These are phyloP conservation scores for Cardamine resedifolia DNA, from an alignment of 345 rosid species.

Conservation along the genomic window DNA sequence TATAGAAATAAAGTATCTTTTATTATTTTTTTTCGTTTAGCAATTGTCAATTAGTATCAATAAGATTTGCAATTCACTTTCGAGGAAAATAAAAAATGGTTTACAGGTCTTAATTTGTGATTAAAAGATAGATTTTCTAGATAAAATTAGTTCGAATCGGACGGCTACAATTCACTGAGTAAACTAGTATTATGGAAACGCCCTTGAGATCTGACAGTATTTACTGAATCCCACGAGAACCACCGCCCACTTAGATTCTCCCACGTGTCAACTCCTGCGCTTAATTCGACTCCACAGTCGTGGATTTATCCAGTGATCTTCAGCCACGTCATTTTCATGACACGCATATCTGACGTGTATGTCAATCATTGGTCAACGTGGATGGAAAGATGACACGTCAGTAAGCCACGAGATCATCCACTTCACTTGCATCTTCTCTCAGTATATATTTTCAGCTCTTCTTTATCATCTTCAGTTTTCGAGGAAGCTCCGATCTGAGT, in stretches of 20 bases:
- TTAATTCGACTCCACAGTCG: background rate
- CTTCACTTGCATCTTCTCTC: constrained; percentile 19
- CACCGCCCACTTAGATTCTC: background rate
- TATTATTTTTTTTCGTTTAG: too few relatives aligned
- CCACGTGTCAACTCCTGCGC: constrained; percentile 7
- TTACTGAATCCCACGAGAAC: constrained; percentile 5
- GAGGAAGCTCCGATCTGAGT: constrained; percentile 32
- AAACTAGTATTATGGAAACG: background rate
- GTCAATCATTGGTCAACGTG: constrained; percentile 6
- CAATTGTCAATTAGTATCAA: too few relatives aligned
- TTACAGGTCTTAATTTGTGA: background rate
- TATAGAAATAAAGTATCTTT: too few relatives aligned
- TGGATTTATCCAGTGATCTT: constrained; percentile 35
- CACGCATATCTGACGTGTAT: constrained; percentile 30
- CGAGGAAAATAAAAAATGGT: background rate
- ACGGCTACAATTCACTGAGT: constrained; percentile 16
- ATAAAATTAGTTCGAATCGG: constrained; percentile 22
- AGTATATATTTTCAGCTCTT: constrained; percentile 10
- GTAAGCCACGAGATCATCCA: constrained; percentile 7
- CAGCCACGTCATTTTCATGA: constrained; percentile 49
- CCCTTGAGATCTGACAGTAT: background rate
- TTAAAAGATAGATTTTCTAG: background rate
- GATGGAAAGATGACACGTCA: background rate
- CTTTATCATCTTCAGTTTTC: background rate
- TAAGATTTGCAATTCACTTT: too few relatives aligned